Percentiles rank a stretch among this genome's conserved stretches.
phyloP scores from a whole-genome alignment of 1,284 basidiomycete genomes.

The Marasmius sp. region DNA sequence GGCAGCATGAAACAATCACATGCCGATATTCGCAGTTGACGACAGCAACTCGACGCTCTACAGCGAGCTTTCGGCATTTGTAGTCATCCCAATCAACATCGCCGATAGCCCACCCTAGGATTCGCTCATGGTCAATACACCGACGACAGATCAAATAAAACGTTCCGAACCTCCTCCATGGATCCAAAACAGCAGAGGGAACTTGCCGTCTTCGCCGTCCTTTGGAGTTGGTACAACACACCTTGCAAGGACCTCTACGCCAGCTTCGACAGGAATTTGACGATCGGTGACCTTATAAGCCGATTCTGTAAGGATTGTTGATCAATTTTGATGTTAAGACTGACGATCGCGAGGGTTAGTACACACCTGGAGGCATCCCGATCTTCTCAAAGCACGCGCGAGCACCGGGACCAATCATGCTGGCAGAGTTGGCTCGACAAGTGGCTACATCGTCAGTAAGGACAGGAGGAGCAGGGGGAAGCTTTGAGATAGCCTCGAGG shows the following conservation, averaged over 20 bases:
- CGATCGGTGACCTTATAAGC: slow-evolving; percentile 11
- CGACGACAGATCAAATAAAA: background rate
- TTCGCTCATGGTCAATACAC: background rate
- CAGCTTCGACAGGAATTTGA: slow-evolving; percentile 8
- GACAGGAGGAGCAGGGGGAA: background rate
- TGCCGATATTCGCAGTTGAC: slow-evolving; percentile 16
- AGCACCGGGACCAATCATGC: background rate
- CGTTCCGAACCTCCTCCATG: slow-evolving; percentile 13
- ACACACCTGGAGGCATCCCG: slow-evolving; percentile 9
- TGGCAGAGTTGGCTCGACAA: background rate
- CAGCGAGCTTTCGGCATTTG: slow-evolving; percentile 8
- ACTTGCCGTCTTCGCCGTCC: slow-evolving; percentile 4
- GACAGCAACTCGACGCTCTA: slow-evolving; percentile 13
- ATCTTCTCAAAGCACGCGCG: background rate
- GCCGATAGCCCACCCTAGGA: slow-evolving; percentile 10
- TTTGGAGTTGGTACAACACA: slow-evolving; percentile 8
- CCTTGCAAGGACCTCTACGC: slow-evolving; percentile 6
- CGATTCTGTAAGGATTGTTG: background rate
- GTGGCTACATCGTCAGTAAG: background rate
- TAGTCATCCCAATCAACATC: slow-evolving; percentile 14
- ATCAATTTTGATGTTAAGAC: background rate
- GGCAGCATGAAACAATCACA: background rate
- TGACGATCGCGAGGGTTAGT: background rate
- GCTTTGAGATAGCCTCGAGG: slow-evolving; percentile 1
- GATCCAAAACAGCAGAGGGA: slow-evolving; percentile 15